Base-by-base conservation (phyloP, 2,329 filamentous ascomycete species). In the Bimuria novae-zelandiae region DNA sequence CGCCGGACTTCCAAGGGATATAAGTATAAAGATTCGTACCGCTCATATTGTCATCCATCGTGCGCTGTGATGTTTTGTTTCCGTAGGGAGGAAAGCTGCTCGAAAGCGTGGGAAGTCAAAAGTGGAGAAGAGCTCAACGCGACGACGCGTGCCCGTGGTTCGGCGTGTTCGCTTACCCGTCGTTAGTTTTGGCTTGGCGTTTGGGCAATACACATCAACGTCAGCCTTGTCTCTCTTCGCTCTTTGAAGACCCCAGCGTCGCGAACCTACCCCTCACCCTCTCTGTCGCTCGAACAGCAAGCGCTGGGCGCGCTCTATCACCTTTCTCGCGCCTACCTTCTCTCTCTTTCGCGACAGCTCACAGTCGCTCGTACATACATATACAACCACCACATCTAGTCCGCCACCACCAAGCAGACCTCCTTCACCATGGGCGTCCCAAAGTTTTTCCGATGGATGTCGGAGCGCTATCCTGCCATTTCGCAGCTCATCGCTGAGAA, bases 401-500 rank as follows among this genome's bases (percentile, higher is more conserved):
- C 39, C 27, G 35, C 54, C 49, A 65, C 61, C 56, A 16, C 49
- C 61, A 64, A 50, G 54, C 14, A 36, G 32, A 39, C 50, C 59
- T 17, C 8, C 33, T 36, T 7, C 12, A 36, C 60, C 69, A 83
- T 85, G 85, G 85, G 87, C 84, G 87, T 90, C 61, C 89, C 89
- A 72, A 96, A 96, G 74, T 96, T 96, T 81, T 96, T 96, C 80
- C 85, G 94, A 84, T 99, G 95, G 94, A 89, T 99, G 82, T 97
- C 92, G 55, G 95, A 99, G 84, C 89, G 95, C 67, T 99, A 99
- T 84, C 94, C 94, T 51, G 87, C 94, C 57, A 99, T 99, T 75
- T 99, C 94, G 47, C 93, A 97, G 81, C 82, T 99, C 68, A 99
- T 99, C 72, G 92, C 93, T 49, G 94, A 99, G 80, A 99, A 97